Evolutionary conservation across 106 monocot genomes (phyloP).

Genomic region (Posidonia australis): DNA sequence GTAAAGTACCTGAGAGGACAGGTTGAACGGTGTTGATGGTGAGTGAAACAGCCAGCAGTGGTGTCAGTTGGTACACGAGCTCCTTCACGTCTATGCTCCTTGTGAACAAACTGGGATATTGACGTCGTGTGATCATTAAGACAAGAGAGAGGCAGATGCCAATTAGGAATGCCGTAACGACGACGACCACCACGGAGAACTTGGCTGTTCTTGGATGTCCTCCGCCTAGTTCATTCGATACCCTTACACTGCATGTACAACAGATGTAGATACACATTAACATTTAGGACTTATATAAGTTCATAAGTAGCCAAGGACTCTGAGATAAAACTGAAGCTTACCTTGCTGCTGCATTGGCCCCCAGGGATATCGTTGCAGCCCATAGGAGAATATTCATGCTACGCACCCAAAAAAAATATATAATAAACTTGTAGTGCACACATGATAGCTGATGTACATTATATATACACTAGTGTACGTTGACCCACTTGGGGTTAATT

Average conservation of each 20-base stretch:
- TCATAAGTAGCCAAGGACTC: background rate
- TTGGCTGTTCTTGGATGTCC: conserved; percentile 34
- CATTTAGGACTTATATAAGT: background rate
- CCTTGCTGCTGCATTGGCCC: conserved; percentile 41
- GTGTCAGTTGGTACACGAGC: conserved; percentile 19
- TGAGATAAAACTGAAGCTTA: conserved; percentile 7
- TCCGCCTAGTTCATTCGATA: conserved; percentile 54
- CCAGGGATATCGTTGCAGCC: too few relatives aligned
- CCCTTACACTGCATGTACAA: conserved; percentile 28
- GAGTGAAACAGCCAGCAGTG: conserved; percentile 28
- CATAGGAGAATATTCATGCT: too few relatives aligned
- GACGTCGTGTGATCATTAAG: conserved; percentile 12
- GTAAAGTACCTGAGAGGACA: conserved; percentile 52
- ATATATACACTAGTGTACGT: too few relatives aligned
- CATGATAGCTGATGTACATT: too few relatives aligned
- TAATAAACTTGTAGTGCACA: too few relatives aligned
- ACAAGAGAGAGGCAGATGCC: conserved; percentile 21
- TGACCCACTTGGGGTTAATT: too few relatives aligned
- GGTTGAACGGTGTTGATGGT: conserved; percentile 53
- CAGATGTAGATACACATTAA: background rate
- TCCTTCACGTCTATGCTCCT: conserved; percentile 10
- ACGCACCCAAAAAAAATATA: too few relatives aligned
- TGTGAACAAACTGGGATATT: conserved; percentile 28
- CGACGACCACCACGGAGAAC: conserved; percentile 27
- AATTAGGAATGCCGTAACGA: conserved; percentile 13